Conservation (phyloP, 495 filamentous ascomycete genomes). For the Daldinia vernicosa region DNA sequence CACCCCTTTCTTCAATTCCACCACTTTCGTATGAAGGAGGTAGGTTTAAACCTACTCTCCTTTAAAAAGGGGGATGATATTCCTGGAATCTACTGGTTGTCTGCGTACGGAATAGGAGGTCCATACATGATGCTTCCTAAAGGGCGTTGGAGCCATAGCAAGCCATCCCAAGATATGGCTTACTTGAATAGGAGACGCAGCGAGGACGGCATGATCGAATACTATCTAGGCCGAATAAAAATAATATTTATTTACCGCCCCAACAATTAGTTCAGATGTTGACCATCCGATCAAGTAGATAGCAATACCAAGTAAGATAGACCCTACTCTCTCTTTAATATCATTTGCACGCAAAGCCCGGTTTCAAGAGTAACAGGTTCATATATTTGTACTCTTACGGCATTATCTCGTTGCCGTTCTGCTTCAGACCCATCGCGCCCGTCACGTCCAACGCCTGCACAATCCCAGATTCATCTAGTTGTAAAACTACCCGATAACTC, state of each 20-base stretch:
- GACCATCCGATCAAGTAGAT: not conserved
- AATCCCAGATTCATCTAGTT: constrained; percentile 6
- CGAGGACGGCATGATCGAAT: not conserved
- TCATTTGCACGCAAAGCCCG: not conserved
- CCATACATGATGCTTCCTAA: not conserved
- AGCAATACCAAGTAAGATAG: not conserved
- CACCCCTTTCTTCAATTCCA: not conserved
- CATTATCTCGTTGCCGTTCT: not conserved
- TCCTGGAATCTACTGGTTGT: not conserved
- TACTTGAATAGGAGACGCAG: not conserved
- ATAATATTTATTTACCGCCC: not conserved
- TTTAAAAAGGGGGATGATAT: not conserved
- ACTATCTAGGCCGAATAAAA: not conserved
- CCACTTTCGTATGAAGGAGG: not conserved
- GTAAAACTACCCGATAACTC: constrained; percentile 18
- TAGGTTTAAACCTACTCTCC: not conserved
- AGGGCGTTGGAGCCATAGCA: not conserved
- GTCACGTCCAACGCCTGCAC: not conserved
- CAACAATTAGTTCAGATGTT: not conserved
- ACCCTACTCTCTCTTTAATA: not conserved
- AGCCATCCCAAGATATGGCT: not conserved
- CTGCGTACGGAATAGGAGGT: not conserved
- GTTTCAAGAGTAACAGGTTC: not conserved
- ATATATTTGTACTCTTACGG: not conserved
- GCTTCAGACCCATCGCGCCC: not conserved